Percentiles rank a stretch among this genome's conserved stretches.
Conservation (phyloP, 1,139 yeast species). For the Saccharomyces hybrid region DNA sequence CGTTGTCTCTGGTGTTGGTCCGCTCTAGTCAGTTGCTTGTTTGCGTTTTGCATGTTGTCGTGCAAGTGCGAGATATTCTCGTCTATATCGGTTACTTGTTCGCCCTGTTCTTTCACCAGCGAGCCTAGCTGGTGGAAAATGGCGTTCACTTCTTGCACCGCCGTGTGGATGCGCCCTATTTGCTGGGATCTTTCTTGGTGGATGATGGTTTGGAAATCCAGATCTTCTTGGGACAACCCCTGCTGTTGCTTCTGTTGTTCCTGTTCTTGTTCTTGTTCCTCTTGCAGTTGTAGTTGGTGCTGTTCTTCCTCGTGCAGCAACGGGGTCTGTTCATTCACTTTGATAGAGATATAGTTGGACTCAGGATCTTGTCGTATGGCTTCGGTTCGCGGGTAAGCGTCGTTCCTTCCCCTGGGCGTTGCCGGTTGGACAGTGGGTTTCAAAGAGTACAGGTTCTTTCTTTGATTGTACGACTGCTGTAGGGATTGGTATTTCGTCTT, state of each 20-base stretch:
- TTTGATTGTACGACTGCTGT: slow-evolving; percentile 11
- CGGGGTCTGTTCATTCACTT: slow-evolving; percentile 37
- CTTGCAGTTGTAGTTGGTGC: slow-evolving; percentile 25
- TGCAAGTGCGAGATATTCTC: slow-evolving; percentile 62
- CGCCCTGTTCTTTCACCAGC: slow-evolving; percentile 76
- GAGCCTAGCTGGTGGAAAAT: slow-evolving; percentile 76
- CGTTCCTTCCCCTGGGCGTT: slow-evolving; percentile 12
- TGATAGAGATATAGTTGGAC: slow-evolving; percentile 29
- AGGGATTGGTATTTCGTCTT: slow-evolving; percentile 20
- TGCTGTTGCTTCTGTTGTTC: slow-evolving; percentile 29
- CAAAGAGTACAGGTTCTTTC: slow-evolving; percentile 11
- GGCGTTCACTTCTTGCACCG: slow-evolving; percentile 75
- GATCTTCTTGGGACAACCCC: slow-evolving; percentile 45
- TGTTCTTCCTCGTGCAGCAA: slow-evolving; percentile 30
- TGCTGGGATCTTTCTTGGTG: slow-evolving; percentile 70
- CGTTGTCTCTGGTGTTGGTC: slow-evolving; percentile 62
- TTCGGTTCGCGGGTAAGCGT: slow-evolving; percentile 5
- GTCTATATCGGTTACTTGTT: slow-evolving; percentile 73
- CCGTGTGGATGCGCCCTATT: slow-evolving; percentile 62
- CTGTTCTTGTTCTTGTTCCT: slow-evolving; percentile 10
- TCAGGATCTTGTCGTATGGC: slow-evolving; percentile 10
- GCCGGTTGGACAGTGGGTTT: slow-evolving; percentile 3
- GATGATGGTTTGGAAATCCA: slow-evolving; percentile 63
- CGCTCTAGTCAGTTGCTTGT: slow-evolving; percentile 62
- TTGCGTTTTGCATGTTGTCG: slow-evolving; percentile 64